A percentile compares a stretch with the other conserved stretches of the same genome.
phyloP scores from a whole-genome alignment of 192 early-diverging fungal genomes.

The Spizellomyces punctatus region DNA sequence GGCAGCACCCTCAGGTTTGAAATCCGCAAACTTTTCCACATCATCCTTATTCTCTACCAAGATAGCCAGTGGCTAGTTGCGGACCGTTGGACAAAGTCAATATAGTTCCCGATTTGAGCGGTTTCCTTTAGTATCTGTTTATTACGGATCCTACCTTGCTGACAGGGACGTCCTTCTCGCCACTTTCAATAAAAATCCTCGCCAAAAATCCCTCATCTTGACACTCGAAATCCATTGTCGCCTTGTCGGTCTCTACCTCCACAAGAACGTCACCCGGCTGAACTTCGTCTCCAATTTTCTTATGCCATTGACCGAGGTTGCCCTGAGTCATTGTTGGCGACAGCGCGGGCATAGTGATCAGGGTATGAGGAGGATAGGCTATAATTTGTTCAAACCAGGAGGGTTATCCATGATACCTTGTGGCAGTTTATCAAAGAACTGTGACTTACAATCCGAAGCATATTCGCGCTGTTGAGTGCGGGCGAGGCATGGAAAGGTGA shows the following conservation, averaged over 20 bases:
- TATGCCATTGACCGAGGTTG: constrained; percentile 91
- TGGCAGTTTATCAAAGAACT: too few relatives aligned
- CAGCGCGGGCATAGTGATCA: constrained; percentile 95
- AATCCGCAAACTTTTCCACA: constrained; percentile 86
- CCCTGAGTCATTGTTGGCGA: constrained; percentile 96
- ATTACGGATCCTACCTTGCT: constrained; percentile 56
- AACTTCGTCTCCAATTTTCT: constrained; percentile 90
- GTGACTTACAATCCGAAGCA: background rate
- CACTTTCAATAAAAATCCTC: constrained; percentile 79
- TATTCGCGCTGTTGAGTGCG: background rate
- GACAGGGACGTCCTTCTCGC: constrained; percentile 87
- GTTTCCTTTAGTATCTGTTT: background rate
- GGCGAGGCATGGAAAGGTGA: too few relatives aligned
- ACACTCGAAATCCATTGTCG: constrained; percentile 99
- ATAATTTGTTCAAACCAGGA: background rate
- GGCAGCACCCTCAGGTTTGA: constrained; percentile 42
- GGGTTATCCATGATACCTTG: background rate
- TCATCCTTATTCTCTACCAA: constrained; percentile 89
- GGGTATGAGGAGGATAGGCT: constrained; percentile 67
- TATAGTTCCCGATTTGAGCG: background rate
- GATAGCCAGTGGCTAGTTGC: constrained; percentile 81
- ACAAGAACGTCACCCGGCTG: constrained; percentile 89
- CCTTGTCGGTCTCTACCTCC: constrained; percentile 99
- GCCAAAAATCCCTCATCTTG: constrained; percentile 97
- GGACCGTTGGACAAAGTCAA: constrained; percentile 13